Percentiles rank a stretch among this genome's conserved stretches.
These are phyloP conservation scores for Astrocystis sublimbata DNA, from an alignment of 495 filamentous ascomycete genomes.

Conservation along the genomic window DNA sequence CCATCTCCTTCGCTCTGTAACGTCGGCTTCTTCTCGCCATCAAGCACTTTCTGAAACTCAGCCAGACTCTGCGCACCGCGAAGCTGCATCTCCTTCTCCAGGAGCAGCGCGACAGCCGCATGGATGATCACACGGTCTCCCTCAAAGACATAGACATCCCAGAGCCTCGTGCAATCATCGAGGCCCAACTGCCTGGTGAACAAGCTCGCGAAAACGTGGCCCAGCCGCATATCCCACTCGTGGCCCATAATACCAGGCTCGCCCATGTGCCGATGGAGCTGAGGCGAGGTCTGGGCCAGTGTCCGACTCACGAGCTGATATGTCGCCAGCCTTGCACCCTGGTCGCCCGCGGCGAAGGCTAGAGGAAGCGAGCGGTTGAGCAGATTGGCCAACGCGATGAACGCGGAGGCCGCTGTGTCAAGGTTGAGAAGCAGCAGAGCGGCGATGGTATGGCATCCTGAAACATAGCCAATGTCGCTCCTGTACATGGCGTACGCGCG, in stretches of 20 bases:
- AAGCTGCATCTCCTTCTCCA: slow-evolving; percentile 45
- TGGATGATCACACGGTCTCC: slow-evolving; percentile 81
- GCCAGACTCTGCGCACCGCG: slow-evolving; percentile 34
- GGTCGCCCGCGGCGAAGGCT: slow-evolving; percentile 81
- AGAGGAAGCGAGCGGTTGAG: slow-evolving; percentile 87
- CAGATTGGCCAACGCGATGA: slow-evolving; percentile 80
- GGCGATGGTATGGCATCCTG: slow-evolving; percentile 83
- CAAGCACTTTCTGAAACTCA: slow-evolving; percentile 37
- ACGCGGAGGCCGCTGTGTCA: slow-evolving; percentile 67
- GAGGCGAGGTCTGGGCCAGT: slow-evolving; percentile 69
- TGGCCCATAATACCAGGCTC: slow-evolving; percentile 31
- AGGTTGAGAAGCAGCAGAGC: slow-evolving; percentile 86
- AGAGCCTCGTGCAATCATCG: slow-evolving; percentile 76
- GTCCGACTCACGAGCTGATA: slow-evolving; percentile 72
- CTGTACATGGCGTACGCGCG: slow-evolving; percentile 93
- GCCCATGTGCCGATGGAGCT: slow-evolving; percentile 67
- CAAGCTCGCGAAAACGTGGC: slow-evolving; percentile 52
- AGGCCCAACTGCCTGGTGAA: slow-evolving; percentile 60
- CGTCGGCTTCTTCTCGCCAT: slow-evolving; percentile 3
- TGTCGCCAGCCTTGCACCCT: slow-evolving; percentile 66
- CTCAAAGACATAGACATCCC: slow-evolving; percentile 95
- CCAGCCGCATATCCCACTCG: slow-evolving; percentile 53
- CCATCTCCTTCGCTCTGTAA: slow-evolving; percentile 9
- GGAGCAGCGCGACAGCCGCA: slow-evolving; percentile 71
- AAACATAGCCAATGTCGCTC: slow-evolving; percentile 86